A percentile compares a stretch with the other conserved stretches of the same genome.
Conservation (phyloP, 768 basidiomycete genomes). For the Tylopilus cervinicoccineus region DNA sequence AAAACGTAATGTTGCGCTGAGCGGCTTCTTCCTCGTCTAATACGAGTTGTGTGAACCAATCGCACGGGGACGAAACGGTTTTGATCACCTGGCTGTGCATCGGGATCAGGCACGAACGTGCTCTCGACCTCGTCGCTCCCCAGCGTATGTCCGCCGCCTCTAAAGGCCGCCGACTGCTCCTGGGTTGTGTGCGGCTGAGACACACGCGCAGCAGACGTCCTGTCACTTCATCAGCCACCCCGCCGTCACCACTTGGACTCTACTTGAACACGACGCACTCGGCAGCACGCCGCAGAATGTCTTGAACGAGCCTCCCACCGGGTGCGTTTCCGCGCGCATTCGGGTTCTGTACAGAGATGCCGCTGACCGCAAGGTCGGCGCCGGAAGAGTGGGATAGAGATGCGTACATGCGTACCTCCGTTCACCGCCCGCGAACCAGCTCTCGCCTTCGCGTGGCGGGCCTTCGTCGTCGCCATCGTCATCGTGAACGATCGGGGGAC, state of each 20-base stretch:
- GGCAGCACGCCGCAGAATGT: slow-evolving; percentile 76
- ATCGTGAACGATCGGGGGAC: slow-evolving; percentile 17
- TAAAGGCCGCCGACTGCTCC: slow-evolving; percentile 40
- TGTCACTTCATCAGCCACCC: slow-evolving; percentile 4
- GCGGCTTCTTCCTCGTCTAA: slow-evolving; percentile 39
- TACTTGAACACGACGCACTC: slow-evolving; percentile 46
- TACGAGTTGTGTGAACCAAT: no score
- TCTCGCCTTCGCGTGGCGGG: slow-evolving; percentile 42
- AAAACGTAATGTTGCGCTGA: slow-evolving; percentile 80
- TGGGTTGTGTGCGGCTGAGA: slow-evolving; percentile 12
- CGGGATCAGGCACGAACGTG: slow-evolving; percentile 70
- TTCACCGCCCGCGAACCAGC: slow-evolving; percentile 94
- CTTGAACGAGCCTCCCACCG: slow-evolving; percentile 59
- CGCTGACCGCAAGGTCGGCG: slow-evolving; percentile 44
- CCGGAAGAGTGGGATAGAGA: neutral
- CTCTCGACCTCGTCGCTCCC: slow-evolving; percentile 90
- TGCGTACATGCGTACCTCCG: slow-evolving; percentile 54
- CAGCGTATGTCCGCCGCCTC: slow-evolving; percentile 76
- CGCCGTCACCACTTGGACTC: neutral
- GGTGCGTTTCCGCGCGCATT: slow-evolving; percentile 42
- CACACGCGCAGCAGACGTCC: slow-evolving; percentile 18
- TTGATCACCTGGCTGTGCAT: slow-evolving; percentile 32
- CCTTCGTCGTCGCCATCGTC: slow-evolving; percentile 49
- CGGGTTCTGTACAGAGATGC: slow-evolving; percentile 86
- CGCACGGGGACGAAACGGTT: neutral